These are phyloP conservation scores for Boletellus ananiceps DNA, from an alignment of 768 basidiomycete species.

Conservation along the genomic window DNA sequence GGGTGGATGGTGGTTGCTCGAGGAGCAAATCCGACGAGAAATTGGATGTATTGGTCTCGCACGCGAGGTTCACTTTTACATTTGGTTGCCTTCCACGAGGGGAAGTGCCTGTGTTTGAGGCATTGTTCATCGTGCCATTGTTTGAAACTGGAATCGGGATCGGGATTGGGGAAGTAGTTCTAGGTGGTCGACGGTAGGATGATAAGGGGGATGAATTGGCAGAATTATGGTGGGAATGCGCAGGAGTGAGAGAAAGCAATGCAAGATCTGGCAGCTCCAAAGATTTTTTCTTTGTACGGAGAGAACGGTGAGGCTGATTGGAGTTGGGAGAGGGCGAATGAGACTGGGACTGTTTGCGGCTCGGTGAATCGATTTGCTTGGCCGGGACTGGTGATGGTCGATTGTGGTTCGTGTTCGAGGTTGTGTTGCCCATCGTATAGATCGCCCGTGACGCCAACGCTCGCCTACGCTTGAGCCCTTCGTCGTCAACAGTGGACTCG, in stretches of 20 bases:
- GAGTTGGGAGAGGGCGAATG: constrained; percentile 39
- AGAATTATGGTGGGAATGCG: constrained; percentile 33
- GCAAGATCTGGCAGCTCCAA: constrained; percentile 75
- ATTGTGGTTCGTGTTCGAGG: constrained; percentile 29
- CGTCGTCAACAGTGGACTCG: constrained; percentile 21
- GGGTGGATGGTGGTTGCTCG: constrained; percentile 42
- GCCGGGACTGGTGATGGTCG: constrained; percentile 23
- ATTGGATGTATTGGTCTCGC: constrained; percentile 27
- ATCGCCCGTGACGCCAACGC: constrained; percentile 14
- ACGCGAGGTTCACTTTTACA: constrained; percentile 25
- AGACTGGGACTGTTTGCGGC: constrained; percentile 17
- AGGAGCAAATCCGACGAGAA: constrained; percentile 38
- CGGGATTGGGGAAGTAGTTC: constrained; percentile 46
- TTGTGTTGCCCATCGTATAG: constrained; percentile 32
- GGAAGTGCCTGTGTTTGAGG: constrained; percentile 34
- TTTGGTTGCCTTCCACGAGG: constrained; percentile 32
- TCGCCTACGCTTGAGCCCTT: constrained; percentile 12
- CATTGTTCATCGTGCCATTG: constrained; percentile 35
- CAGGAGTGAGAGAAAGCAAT: constrained; percentile 43
- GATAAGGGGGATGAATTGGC: constrained; percentile 41
- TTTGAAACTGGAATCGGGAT: constrained; percentile 40
- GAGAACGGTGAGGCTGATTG: constrained; percentile 51
- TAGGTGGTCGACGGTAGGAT: constrained; percentile 36
- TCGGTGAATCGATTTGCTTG: constrained; percentile 24
- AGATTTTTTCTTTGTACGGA: constrained; percentile 65